Evolutionary conservation across 2,329 filamentous ascomycete genomes (phyloP).

Genomic region (Graphilbum ipis-grandicollis): DNA sequence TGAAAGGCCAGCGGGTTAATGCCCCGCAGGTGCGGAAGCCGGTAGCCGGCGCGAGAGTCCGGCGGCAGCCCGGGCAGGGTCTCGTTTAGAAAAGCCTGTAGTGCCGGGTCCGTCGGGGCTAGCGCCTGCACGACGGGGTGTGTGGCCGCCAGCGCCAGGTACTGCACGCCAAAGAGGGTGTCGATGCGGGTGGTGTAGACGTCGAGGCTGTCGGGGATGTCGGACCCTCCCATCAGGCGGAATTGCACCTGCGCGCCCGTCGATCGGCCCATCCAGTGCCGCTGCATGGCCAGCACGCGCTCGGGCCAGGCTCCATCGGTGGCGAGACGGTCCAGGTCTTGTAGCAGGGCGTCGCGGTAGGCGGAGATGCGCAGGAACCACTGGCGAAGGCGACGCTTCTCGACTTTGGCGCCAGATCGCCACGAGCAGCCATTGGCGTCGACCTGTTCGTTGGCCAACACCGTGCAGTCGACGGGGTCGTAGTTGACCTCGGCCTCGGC

Average conservation of each 20-base stretch:
- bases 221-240: constrained; percentile 27
- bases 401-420: constrained; percentile 72
- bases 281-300: constrained; percentile 66
- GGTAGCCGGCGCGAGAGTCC: constrained; percentile 50
- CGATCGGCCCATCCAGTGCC: constrained; percentile 76
- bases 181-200: constrained; percentile 77
- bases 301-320: constrained; percentile 60
- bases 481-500: constrained; percentile 76
- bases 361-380: constrained; percentile 81
- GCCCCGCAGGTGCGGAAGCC: constrained; percentile 42
- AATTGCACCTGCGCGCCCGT: constrained; percentile 58
- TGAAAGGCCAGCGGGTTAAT: constrained; percentile 48
- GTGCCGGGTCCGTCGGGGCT: constrained; percentile 38
- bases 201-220: constrained; percentile 33
- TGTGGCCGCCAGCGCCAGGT: constrained; percentile 57
- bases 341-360: constrained; percentile 55
- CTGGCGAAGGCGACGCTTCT: constrained; percentile 63
- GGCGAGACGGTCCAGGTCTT: constrained; percentile 50
- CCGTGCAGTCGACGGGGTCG: constrained; percentile 76
- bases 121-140: constrained; percentile 51
- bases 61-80: constrained; percentile 36
- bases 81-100: constrained; percentile 53
- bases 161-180: constrained; percentile 76
- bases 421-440: constrained; percentile 71
- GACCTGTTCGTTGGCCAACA: constrained; percentile 88